Conservation (phyloP, 306 rosid species). For the Chamaecrista fasciculata region DNA sequence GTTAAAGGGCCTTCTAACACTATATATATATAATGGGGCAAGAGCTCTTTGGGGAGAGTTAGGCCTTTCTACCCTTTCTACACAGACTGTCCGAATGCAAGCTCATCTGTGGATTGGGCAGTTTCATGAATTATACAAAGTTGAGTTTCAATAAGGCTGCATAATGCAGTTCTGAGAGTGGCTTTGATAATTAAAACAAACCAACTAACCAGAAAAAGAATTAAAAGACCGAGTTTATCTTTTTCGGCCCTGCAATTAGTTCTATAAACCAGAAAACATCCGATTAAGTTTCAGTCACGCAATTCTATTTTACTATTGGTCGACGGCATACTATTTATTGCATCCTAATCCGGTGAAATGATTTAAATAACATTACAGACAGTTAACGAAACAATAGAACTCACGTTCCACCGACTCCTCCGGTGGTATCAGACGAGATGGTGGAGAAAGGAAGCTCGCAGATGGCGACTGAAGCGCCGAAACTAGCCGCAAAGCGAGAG, state of each 20-base stretch:
- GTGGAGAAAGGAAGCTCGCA: slow-evolving; percentile 97
- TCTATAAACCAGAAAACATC: not conserved
- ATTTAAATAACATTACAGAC: not conserved
- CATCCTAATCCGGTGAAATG: not conserved
- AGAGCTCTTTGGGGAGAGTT: no score
- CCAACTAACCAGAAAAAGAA: not conserved
- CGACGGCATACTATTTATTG: not conserved
- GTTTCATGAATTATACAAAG: not conserved
- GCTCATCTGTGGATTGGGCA: not conserved
- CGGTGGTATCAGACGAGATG: slow-evolving; percentile 76
- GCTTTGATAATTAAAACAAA: not conserved
- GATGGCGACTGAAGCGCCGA: slow-evolving; percentile 75
- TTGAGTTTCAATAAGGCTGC: not conserved
- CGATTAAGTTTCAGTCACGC: not conserved
- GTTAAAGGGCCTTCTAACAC: no score
- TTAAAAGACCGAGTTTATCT: no score
- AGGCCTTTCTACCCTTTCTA: no score
- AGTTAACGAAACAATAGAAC: slow-evolving; percentile 10
- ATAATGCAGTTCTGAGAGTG: not conserved
- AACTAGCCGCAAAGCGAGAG: slow-evolving; percentile 71
- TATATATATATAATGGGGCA: no score
- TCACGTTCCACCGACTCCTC: slow-evolving; percentile 98
- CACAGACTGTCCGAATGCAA: not conserved
- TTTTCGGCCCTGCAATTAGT: not conserved
- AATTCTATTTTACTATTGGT: not conserved